Base-by-base conservation (phyloP, 2,329 filamentous ascomycete species). In the Hypoxylon sp. region DNA sequence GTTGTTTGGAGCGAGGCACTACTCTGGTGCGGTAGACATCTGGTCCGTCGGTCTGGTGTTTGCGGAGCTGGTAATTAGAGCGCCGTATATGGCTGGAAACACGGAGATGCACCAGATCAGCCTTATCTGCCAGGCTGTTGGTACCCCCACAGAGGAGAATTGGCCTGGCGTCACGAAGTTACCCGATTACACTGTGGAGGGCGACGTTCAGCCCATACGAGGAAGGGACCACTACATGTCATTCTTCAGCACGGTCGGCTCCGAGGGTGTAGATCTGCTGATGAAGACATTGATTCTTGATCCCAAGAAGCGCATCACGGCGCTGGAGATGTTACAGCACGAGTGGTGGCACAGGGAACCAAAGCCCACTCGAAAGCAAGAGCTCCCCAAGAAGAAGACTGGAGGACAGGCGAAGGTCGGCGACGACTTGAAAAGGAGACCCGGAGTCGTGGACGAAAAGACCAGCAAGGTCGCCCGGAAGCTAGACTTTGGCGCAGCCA, bases 11-110 rank as follows among this genome's bases (percentile, higher is more conserved):
- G 91, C 91, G 2, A 83, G 85, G 50, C 90, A 94, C 73, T 99
- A 99, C 75, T 87, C 86, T 31, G 91, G 91, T 16, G 89, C 88
- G 5, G 94, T 97, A 13, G 94, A 99, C 69, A 80, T 99, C 51
- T 99, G 94, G 93, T 92, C 88, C 36, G 89, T 96, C 47, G 94
- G 91, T 37, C 86, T 90, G 67, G 91, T 99, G 7, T 94, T 99
- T 63, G 93, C 92, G 20, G 94, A 99, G 73, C 82, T 99, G 41
- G 78, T 96, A 49, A 78, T 93, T 52, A 84, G 94, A 42, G 83
- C 86, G 3, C 91, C 92, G 0, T 96, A 91, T 66, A 81, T 97
- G 49, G 86, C 90, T 1, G 91, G 90, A 2, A 87, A 90, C 67
- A 89, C 85, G 2, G 94, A 97, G 69, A 79, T 97, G 57, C 85